phyloP scores from a whole-genome alignment of 2,329 filamentous ascomycete species.

The Ophiostoma sp. region DNA sequence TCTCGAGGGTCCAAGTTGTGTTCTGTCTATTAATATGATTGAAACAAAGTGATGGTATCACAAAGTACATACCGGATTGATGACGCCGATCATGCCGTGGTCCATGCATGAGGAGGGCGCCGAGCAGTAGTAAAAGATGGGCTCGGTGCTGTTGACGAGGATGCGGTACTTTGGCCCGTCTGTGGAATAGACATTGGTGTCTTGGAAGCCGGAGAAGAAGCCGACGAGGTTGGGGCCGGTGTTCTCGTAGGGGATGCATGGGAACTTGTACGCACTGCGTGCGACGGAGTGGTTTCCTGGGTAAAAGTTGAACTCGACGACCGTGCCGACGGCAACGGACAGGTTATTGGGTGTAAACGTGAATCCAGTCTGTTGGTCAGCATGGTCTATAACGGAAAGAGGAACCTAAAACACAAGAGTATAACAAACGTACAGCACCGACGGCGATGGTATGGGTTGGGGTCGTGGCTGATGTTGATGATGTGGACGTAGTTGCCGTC shows the following conservation, averaged over 20 bases:
- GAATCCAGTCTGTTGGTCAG: conserved; percentile 29
- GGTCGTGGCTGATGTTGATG: neutral
- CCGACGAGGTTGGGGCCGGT: conserved; percentile 43
- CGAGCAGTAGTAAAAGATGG: conserved; percentile 66
- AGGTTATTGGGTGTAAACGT: conserved; percentile 36
- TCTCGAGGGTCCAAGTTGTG: conserved; percentile 42
- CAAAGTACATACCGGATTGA: conserved; percentile 49
- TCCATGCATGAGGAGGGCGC: conserved; percentile 59
- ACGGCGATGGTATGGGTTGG: conserved; percentile 28
- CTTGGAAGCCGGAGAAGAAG: conserved; percentile 50
- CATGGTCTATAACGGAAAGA: neutral
- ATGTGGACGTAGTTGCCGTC: neutral
- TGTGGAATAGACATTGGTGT: conserved; percentile 42
- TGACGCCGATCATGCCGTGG: conserved; percentile 68
- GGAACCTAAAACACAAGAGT: neutral
- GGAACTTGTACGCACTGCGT: conserved; percentile 51
- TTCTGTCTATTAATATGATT: conserved; percentile 28
- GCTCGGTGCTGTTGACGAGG: conserved; percentile 54
- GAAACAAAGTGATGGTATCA: neutral
- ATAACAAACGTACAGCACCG: conserved; percentile 29
- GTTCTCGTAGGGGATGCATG: conserved; percentile 59
- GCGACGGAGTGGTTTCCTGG: conserved; percentile 60
- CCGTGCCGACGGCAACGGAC: conserved; percentile 42
- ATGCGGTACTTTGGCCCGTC: conserved; percentile 41
- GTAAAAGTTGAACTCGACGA: conserved; percentile 56